Conservation (phyloP, 352 stramenopile species). For the Phytophthora parvispora region DNA sequence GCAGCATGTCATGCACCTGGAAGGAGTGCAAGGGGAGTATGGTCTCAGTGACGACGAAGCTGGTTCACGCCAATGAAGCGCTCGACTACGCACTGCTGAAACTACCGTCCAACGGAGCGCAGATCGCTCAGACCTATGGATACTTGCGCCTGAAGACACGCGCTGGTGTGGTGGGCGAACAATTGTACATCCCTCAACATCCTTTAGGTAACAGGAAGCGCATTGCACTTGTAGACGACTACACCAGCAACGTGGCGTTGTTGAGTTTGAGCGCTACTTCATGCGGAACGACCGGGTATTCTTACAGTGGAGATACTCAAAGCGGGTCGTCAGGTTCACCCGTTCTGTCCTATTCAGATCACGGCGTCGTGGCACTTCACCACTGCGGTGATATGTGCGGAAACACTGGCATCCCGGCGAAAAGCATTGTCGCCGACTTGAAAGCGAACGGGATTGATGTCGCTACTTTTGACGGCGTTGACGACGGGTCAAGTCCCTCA, state of each 20-base stretch:
- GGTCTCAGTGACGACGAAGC: slow-evolving; percentile 43
- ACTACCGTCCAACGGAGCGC: slow-evolving; percentile 24
- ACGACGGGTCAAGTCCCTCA: slow-evolving; percentile 22
- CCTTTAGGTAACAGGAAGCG: slow-evolving; percentile 56
- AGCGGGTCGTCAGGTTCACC: slow-evolving; percentile 72
- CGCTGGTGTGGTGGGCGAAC: slow-evolving; percentile 31
- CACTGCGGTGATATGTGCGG: slow-evolving; percentile 67
- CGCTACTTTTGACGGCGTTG: slow-evolving; percentile 40
- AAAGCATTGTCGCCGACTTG: slow-evolving; percentile 53
- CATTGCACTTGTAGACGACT: slow-evolving; percentile 58
- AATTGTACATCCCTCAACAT: slow-evolving; percentile 67
- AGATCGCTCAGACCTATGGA: slow-evolving; percentile 48
- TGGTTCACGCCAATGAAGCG: slow-evolving; percentile 46
- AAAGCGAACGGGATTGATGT: slow-evolving; percentile 28
- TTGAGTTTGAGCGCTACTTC: slow-evolving; percentile 45
- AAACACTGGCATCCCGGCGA: slow-evolving; percentile 66
- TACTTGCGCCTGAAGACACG: slow-evolving; percentile 56
- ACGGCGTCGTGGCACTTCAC: slow-evolving; percentile 74
- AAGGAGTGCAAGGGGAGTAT: slow-evolving; percentile 39
- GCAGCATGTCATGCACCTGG: slow-evolving; percentile 30
- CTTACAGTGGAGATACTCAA: slow-evolving; percentile 74
- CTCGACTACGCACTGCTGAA: slow-evolving; percentile 75
- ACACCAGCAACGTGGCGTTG: slow-evolving; percentile 39
- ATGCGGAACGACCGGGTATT: slow-evolving; percentile 50
- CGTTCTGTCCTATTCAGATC: slow-evolving; percentile 53